A percentile compares a stretch with the other conserved stretches of the same genome.
Conservation (phyloP, 2,329 filamentous ascomycete species). For the Rhynchosporium graminicola region DNA sequence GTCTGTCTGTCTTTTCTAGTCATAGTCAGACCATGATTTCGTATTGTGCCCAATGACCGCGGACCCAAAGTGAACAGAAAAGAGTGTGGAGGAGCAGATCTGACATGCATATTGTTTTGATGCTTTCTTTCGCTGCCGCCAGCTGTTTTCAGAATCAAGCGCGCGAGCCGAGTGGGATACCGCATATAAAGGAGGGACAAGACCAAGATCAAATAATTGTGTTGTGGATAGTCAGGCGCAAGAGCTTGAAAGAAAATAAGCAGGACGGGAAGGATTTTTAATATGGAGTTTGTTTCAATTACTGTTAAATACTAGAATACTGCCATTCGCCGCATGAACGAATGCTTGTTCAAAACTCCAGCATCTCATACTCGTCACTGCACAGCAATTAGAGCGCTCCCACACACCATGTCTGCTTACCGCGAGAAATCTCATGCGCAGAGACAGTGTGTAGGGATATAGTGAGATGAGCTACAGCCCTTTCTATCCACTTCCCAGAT, state of each 20-base stretch:
- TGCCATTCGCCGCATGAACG: slow-evolving; percentile 21
- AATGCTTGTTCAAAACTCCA: slow-evolving; percentile 21
- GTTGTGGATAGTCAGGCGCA: background rate
- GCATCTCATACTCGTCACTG: slow-evolving; percentile 32
- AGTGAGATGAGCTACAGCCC: slow-evolving; percentile 40
- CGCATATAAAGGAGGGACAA: background rate
- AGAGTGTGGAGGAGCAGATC: background rate
- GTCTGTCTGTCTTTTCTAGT: background rate
- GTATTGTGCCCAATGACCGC: background rate
- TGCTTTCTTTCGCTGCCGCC: background rate
- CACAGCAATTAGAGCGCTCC: slow-evolving; percentile 27
- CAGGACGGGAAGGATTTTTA: background rate
- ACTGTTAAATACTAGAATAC: slow-evolving; percentile 32
- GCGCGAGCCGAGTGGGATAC: background rate
- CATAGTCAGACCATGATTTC: background rate
- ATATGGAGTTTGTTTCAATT: slow-evolving; percentile 22
- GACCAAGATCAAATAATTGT: background rate
- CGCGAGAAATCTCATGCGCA: background rate
- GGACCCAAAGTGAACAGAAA: background rate
- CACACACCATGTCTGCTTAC: slow-evolving; percentile 18
- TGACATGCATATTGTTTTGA: background rate
- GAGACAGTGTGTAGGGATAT: slow-evolving; percentile 30
- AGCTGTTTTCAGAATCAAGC: background rate
- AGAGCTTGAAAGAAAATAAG: background rate
- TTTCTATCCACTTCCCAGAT: slow-evolving; percentile 19